A percentile compares a stretch with the other conserved stretches of the same genome.
Conservation (phyloP, 78 protist species). For the Ministeria vibrans region DNA sequence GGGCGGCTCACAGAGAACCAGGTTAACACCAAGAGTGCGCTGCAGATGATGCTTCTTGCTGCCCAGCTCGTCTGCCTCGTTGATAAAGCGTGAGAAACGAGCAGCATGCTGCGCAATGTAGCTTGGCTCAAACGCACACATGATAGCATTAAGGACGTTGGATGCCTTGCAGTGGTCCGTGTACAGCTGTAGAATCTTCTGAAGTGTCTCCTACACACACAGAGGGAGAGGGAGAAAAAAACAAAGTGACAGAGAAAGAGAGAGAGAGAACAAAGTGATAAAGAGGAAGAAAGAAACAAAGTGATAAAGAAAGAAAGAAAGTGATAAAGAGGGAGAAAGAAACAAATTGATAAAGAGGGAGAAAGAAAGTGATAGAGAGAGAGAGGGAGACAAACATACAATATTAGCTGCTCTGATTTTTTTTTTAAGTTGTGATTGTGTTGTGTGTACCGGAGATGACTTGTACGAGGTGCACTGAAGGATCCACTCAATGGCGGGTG, state of each 20-base stretch:
- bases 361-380: no score
- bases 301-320: no score
- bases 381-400: no score
- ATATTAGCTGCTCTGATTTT: no score
- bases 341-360: no score
- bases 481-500: slow-evolving; percentile 70
- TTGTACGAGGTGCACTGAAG: slow-evolving; percentile 41
- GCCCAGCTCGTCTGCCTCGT: slow-evolving; percentile 43
- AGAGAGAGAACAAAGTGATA: neutral
- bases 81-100: slow-evolving; percentile 32
- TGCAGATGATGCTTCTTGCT: slow-evolving; percentile 31
- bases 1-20: slow-evolving; percentile 50
- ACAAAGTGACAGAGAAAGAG: neutral
- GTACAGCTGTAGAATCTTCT: neutral
- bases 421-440: neutral
- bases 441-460: neutral
- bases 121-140: slow-evolving; percentile 45
- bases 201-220: neutral
- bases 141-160: slow-evolving; percentile 43
- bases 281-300: no score
- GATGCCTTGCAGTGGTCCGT: slow-evolving; percentile 30
- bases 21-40: slow-evolving; percentile 57
- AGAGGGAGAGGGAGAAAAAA: neutral
- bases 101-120: slow-evolving; percentile 39
- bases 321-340: no score